Base-by-base conservation (phyloP, 768 basidiomycete genomes). In the Hygrocybe coccinea region DNA sequence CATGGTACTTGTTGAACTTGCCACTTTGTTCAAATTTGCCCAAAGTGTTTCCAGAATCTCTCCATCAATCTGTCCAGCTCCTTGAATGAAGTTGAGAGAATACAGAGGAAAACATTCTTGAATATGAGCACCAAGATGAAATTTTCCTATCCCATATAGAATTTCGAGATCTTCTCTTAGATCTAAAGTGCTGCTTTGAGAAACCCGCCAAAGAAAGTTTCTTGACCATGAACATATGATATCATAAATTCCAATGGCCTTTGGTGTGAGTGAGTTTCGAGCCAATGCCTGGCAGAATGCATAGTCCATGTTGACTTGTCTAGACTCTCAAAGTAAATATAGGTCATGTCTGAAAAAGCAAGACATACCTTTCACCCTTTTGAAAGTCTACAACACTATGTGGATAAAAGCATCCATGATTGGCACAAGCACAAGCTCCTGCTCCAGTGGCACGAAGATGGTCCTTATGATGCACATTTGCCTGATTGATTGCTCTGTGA, bases 21-120 rank as follows among this genome's bases (percentile, higher is more conserved):
- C 64, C 0, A 61, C 56, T 0, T 54, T 44, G 37, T 74, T 73
- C 4, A 67, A 46, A 0, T 53, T 54, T 0, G 67, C 50, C 76
- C 75, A 77, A 0, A 58, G 51, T 0, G 64, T 59, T 43, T 78
- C 76, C 0, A 69, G 62, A 0, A 59, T 71, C 47, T 77, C 73
- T 0, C 74, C 70, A 60, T 73, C 71, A 2, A 62, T 65, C 2
- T 64, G 63, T 9, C 66, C 69, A 24, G 57, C 60, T 1, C 68
- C 63, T 0, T 25, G 33, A 0, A 55, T 53, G 22, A 62, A 62
- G 45, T 73, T 71, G 25, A 76, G 61, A 0, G 69, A 72, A 45
- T 22, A 64, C 17, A 54, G 24, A 0, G 51, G 24, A 15, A 58
- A 59, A 46, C 65, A 67, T 1, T 25, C 21, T 4, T 55, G n/a